Percentiles rank a stretch among this genome's conserved stretches.
These are phyloP conservation scores for Remersonia thermophila DNA, from an alignment of 2,329 filamentous ascomycete genomes.

Conservation along the genomic window DNA sequence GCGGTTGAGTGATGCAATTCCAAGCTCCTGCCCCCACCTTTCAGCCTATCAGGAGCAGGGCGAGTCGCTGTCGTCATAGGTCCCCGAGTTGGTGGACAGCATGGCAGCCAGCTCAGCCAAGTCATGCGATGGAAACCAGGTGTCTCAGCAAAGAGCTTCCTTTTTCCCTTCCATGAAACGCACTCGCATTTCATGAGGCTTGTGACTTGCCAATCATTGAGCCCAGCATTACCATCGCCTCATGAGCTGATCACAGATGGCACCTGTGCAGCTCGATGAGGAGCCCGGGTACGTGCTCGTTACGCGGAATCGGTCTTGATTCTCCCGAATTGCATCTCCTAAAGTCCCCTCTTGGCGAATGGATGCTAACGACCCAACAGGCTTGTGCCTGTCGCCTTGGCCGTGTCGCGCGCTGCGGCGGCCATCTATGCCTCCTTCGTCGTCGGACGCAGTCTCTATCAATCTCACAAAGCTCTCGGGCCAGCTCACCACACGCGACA, in stretches of 20 bases:
- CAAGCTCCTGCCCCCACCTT: no score
- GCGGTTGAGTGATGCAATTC: no score
- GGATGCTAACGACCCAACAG: conserved; percentile 11
- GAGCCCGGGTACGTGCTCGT: conserved; percentile 1
- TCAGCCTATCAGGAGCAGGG: no score
- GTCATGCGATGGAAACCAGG: no score
- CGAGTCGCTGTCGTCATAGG: no score
- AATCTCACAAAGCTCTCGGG: conserved; percentile 23
- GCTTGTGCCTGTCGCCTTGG: conserved; percentile 21
- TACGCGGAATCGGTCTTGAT: not conserved
- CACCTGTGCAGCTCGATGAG: conserved; percentile 5
- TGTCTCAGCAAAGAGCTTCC: no score
- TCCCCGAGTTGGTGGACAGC: no score
- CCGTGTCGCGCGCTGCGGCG: conserved; percentile 19
- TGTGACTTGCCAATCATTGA: no score
- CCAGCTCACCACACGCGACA: conserved; percentile 26
- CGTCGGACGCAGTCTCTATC: conserved; percentile 23
- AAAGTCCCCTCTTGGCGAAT: not conserved
- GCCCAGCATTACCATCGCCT: no score
- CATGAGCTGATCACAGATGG: conserved; percentile 4
- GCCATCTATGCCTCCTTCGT: conserved; percentile 23
- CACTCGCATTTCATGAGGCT: no score
- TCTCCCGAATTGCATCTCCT: not conserved
- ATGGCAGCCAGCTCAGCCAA: no score
- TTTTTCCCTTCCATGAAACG: no score